Percentiles rank a stretch among this genome's conserved stretches.
Conservation (phyloP, 352 stramenopile genomes). For the Aphanomyces stellatus region DNA sequence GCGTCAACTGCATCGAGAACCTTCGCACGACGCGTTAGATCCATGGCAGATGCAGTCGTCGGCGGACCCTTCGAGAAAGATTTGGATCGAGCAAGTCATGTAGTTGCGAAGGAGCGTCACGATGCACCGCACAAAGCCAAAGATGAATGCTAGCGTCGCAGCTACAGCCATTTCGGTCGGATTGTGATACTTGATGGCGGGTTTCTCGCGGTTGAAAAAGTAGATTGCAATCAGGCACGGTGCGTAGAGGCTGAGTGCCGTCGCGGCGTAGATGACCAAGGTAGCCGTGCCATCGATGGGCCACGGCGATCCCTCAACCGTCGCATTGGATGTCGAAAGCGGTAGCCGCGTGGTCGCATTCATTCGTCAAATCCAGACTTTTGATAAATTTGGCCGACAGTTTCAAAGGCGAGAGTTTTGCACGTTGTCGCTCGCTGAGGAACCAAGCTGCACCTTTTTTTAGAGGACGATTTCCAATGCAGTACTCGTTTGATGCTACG, state of each 20-base stretch:
- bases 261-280: too few relatives aligned
- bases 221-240: neutral
- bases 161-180: neutral
- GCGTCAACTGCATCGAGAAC: neutral
- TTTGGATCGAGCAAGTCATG: neutral
- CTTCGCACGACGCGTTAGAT: neutral
- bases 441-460: too few relatives aligned
- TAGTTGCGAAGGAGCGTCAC: neutral
- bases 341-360: too few relatives aligned
- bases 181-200: neutral
- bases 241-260: neutral
- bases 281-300: too few relatives aligned
- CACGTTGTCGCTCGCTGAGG: too few relatives aligned
- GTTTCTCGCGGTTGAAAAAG: neutral
- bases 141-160: neutral
- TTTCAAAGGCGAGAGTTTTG: too few relatives aligned
- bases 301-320: too few relatives aligned
- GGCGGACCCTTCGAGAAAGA: neutral
- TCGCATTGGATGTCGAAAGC: too few relatives aligned
- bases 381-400: too few relatives aligned
- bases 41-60: neutral
- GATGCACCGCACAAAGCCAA: neutral
- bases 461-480: too few relatives aligned
- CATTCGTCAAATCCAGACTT: too few relatives aligned
- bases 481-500: too few relatives aligned